Evolutionary conservation across 306 rosid genomes (phyloP), one percentile per base, ranked within the genome.

Genomic region (Oemleria cerasiformis): DNA sequence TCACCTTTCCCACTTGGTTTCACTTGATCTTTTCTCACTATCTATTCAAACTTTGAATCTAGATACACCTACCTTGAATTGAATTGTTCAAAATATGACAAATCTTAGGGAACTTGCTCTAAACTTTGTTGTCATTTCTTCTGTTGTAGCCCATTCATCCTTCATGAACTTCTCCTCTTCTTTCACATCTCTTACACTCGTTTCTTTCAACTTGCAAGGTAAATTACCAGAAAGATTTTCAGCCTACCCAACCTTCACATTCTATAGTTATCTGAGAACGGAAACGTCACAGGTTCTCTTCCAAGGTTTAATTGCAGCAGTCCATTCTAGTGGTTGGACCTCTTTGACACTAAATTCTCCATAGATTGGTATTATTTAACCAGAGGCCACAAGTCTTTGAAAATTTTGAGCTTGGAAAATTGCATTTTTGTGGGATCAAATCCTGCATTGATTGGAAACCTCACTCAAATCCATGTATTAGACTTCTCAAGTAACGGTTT

Each of bases 301-400:
- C 68, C 69, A 6, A 23, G 8, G 9, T 57, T 20, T 14, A 57
- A 75, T 34, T 65, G 73, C 67, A 67, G 67, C n/a, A n/a, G n/a
- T 45, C 72, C 68, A 10, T 19, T n/a, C 59, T 0, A 30, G 58
- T 7, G 21, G 10, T 9, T 44, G 48, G 48, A 8, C 7, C 48
- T 44, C 48, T 44, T 12, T 44, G 9, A 0, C 11, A 44, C 48
- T 8, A 6, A 12, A 44, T 6, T 44, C 11, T 8, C 48, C 7
- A 44, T 44, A 44, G 11, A 44, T 44, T 44, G 7, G 11, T 12
- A 9, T 44, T 44, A 44, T 44, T 12, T 44, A 1, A 44, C 11
- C 11, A 44, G 11, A 44, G 9, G 2, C 9, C 9, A 6, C 11
- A 44, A 44, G 11, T 44, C 48, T 44, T 40, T 65, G 43, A 7